Conservation (phyloP, 225 moss, liverwort and hornwort species). For the Rhytidiadelphus loreus region DNA sequence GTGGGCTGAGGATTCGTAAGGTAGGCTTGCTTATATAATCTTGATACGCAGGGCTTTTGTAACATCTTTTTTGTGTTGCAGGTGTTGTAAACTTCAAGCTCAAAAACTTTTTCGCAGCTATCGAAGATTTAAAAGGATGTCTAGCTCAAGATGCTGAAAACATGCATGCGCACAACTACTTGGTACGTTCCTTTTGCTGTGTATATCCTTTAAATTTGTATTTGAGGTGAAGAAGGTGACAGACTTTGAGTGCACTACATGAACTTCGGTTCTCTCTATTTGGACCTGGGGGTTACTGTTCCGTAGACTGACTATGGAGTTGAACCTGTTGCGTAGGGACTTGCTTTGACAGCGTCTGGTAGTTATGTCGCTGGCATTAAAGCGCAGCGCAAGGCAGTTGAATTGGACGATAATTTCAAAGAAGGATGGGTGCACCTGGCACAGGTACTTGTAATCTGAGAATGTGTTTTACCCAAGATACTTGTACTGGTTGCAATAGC, state of each 20-base stretch:
- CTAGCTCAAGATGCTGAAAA: conserved; percentile 50
- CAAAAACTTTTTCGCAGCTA: conserved; percentile 55
- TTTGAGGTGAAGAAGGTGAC: background rate
- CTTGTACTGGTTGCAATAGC: background rate
- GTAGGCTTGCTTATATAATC: background rate
- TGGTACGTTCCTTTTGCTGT: conserved; percentile 23
- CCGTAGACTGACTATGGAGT: background rate
- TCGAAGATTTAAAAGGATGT: conserved; percentile 51
- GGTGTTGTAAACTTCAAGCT: conserved; percentile 72
- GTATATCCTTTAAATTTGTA: background rate
- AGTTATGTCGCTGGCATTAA: conserved; percentile 51
- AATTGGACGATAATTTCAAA: conserved; percentile 63
- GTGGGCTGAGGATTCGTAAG: background rate
- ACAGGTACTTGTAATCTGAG: conserved; percentile 34
- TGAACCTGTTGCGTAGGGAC: conserved; percentile 34
- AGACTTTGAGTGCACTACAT: background rate
- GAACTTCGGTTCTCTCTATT: background rate
- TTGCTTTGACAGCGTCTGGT: conserved; percentile 66
- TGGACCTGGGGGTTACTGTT: background rate
- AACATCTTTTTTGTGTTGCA: conserved; percentile 16
- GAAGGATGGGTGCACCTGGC: conserved; percentile 82
- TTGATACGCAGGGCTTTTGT: background rate
- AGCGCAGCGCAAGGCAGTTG: conserved; percentile 57
- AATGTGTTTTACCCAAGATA: background rate
- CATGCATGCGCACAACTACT: conserved; percentile 70